A percentile compares a stretch with the other conserved stretches of the same genome.
Conservation (phyloP, 2,329 filamentous ascomycete species). For the Magnaporthiopsis rhizophila region DNA sequence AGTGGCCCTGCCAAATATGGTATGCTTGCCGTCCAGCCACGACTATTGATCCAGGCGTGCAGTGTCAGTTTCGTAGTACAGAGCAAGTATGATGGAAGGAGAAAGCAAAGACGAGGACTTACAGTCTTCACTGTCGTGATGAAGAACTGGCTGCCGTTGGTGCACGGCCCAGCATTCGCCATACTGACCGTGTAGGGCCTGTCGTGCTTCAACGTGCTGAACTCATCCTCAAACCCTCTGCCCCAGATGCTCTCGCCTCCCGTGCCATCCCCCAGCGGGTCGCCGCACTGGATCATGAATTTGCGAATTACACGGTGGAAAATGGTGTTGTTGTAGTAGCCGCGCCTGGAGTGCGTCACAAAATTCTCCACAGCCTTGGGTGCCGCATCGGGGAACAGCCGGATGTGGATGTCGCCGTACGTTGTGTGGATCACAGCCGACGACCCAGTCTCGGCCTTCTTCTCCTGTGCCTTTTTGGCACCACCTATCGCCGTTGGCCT, state of each 20-base stretch:
- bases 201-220: constrained; percentile 84
- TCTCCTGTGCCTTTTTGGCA: constrained; percentile 49
- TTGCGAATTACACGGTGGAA: constrained; percentile 97
- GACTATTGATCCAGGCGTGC: constrained; percentile 36
- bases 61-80: neutral
- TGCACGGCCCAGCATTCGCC: constrained; percentile 94
- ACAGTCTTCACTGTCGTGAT: constrained; percentile 95
- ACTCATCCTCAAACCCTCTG: constrained; percentile 88
- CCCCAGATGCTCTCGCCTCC: constrained; percentile 91
- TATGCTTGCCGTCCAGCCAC: constrained; percentile 95
- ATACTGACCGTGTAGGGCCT: constrained; percentile 95
- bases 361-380: constrained; percentile 98
- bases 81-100: neutral
- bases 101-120: constrained; percentile 27
- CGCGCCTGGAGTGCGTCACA: constrained; percentile 77
- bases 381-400: constrained; percentile 85
- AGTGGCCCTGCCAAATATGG: constrained; percentile 85
- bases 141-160: constrained; percentile 96
- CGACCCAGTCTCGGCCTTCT: constrained; percentile 64
- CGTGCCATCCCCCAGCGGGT: constrained; percentile 81
- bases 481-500: constrained; percentile 62
- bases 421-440: constrained; percentile 85
- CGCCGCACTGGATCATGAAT: constrained; percentile 92
- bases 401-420: constrained; percentile 87
- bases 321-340: constrained; percentile 96